Evolutionary conservation across 805 yeast genomes (phyloP).

Genomic region (Starmerella stigmatis): DNA sequence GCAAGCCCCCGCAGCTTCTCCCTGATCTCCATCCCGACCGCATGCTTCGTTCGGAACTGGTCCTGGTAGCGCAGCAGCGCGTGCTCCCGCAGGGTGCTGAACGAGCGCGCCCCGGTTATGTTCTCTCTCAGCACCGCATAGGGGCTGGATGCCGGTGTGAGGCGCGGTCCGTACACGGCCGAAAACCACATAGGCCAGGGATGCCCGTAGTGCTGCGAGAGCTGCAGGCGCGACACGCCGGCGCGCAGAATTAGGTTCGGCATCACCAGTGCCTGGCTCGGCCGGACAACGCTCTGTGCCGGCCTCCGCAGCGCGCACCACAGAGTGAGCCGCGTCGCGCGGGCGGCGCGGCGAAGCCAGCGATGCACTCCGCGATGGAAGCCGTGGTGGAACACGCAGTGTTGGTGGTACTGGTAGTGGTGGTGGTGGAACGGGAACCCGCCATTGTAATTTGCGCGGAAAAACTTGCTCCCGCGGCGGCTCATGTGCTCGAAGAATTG

Average conservation of each 20-base stretch:
- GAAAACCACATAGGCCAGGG: background rate
- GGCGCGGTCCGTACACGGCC: background rate
- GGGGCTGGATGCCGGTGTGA: background rate
- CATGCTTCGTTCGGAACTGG: background rate
- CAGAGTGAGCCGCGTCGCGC: background rate
- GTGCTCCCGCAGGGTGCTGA: too few relatives aligned
- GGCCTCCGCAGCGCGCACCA: background rate
- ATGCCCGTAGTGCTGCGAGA: background rate
- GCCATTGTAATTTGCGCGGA: background rate
- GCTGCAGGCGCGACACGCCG: background rate
- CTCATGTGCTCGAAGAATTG: background rate
- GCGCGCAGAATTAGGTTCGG: slow-evolving; percentile 1
- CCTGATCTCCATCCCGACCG: background rate
- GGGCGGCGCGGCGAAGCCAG: background rate
- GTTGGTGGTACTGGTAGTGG: background rate
- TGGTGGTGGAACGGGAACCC: background rate
- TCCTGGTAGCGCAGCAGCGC: background rate
- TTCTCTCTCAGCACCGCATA: background rate
- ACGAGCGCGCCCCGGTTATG: background rate
- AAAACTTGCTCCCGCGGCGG: slow-evolving; percentile 1
- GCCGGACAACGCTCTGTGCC: background rate
- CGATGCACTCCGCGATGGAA: too few relatives aligned
- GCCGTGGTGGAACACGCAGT: background rate
- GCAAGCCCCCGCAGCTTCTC: background rate
- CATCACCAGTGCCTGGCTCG: background rate